These are phyloP conservation scores for Candida ovalis DNA, from an alignment of 805 yeast species.

Conservation along the genomic window DNA sequence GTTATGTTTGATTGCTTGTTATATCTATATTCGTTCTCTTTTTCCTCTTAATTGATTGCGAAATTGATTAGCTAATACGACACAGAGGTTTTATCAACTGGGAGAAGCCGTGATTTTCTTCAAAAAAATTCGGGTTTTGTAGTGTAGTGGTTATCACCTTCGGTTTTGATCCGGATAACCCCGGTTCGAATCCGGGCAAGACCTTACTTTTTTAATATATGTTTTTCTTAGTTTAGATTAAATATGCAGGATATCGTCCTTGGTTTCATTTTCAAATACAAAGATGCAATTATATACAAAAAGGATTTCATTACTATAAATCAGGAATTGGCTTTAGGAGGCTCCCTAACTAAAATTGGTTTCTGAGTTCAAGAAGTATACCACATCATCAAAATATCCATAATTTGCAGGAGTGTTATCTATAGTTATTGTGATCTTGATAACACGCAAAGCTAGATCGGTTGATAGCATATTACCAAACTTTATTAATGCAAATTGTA, in stretches of 20 bases:
- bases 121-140: conserved; percentile 34
- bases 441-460: conserved; percentile 34
- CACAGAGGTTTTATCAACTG: too few species aligned
- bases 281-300: not conserved
- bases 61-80: not conserved
- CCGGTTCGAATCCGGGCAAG: conserved; percentile 86
- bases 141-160: conserved; percentile 81
- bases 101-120: too few species aligned
- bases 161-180: conserved; percentile 80
- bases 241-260: not conserved
- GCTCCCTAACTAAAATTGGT: not conserved
- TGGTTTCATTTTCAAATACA: not conserved
- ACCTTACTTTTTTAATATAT: conserved; percentile 39
- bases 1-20: not conserved
- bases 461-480: conserved; percentile 42
- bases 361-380: conserved; percentile 10
- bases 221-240: not conserved
- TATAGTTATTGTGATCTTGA: conserved; percentile 28
- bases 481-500: conserved; percentile 34
- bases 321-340: too few species aligned
- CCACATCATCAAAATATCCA: conserved; percentile 29
- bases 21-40: not conserved
- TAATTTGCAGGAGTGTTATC: conserved; percentile 20
- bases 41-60: not conserved
- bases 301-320: too few species aligned